These are phyloP conservation scores for Blastobotrys arbuscula DNA, from an alignment of 1,139 yeast genomes.

Conservation along the genomic window DNA sequence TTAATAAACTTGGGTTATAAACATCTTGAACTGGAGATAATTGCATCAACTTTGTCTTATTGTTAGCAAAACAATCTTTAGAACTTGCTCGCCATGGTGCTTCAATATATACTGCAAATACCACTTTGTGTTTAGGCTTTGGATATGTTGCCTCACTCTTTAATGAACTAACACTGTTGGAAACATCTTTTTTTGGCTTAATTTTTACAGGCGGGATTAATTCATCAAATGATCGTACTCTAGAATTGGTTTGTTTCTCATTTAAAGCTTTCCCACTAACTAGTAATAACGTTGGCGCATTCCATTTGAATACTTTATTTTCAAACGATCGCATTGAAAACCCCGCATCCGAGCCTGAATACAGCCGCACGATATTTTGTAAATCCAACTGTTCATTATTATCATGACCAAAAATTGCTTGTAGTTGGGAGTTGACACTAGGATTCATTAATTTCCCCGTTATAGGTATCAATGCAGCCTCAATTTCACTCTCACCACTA, in stretches of 20 bases:
- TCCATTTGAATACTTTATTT: conserved; percentile 82
- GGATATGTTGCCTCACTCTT: not conserved
- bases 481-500: conserved; percentile 29
- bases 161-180: not conserved
- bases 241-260: not conserved
- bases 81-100: conserved; percentile 77
- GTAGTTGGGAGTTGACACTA: conserved; percentile 30
- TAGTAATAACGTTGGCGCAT: conserved; percentile 71
- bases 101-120: conserved; percentile 56
- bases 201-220: conserved; percentile 33
- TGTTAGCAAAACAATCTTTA: conserved; percentile 66
- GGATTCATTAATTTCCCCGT: not conserved
- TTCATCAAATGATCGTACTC: conserved; percentile 13
- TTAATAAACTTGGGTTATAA: conserved; percentile 33
- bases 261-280: conserved; percentile 51
- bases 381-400: conserved; percentile 15
- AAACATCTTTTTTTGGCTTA: conserved; percentile 14
- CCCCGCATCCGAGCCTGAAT: conserved; percentile 70
- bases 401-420: conserved; percentile 21
- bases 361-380: conserved; percentile 52
- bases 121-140: conserved; percentile 32
- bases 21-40: conserved; percentile 60
- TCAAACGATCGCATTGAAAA: conserved; percentile 85
- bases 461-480: not conserved
- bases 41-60: conserved; percentile 50